phyloP scores from a whole-genome alignment of 768 basidiomycete species.

The Rhodotorula kratochvilovae region DNA sequence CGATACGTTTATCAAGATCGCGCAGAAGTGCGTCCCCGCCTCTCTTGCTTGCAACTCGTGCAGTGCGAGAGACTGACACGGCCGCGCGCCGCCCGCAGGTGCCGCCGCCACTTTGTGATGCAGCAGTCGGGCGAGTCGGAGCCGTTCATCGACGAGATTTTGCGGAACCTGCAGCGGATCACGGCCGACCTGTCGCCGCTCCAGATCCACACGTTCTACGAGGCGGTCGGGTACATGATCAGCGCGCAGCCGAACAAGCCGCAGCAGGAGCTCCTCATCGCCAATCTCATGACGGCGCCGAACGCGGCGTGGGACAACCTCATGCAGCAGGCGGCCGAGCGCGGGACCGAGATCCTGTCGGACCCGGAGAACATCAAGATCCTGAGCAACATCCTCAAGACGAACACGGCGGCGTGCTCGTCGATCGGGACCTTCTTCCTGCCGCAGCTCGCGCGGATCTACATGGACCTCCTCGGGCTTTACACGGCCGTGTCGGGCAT shows the following conservation, averaged over 20 bases:
- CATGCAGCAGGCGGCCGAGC: slow-evolving; percentile 90
- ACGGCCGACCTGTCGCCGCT: slow-evolving; percentile 90
- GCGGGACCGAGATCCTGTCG: slow-evolving; percentile 75
- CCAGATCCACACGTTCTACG: slow-evolving; percentile 98
- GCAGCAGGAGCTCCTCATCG: slow-evolving; percentile 88
- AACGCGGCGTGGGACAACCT: slow-evolving; percentile 99
- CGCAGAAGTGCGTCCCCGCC: slow-evolving; percentile 67
- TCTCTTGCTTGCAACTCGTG: no score
- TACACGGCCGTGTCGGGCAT: slow-evolving; percentile 97
- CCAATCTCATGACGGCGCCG: slow-evolving; percentile 92
- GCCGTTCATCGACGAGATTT: slow-evolving; percentile 95
- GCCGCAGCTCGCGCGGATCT: slow-evolving; percentile 92
- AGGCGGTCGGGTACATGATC: slow-evolving; percentile 99
- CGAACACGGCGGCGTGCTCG: slow-evolving; percentile 94
- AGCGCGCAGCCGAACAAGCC: slow-evolving; percentile 97
- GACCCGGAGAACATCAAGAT: slow-evolving; percentile 94
- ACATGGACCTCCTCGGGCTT: slow-evolving; percentile 94
- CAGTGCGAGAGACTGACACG: no score
- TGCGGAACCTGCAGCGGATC: slow-evolving; percentile 83
- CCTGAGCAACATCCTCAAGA: slow-evolving; percentile 92
- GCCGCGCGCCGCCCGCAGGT: slow-evolving; percentile 25
- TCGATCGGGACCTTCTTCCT: slow-evolving; percentile 96
- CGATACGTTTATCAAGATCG: slow-evolving; percentile 99
- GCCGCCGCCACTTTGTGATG: slow-evolving; percentile 95
- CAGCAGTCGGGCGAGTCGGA: slow-evolving; percentile 95